Conservation (phyloP, 768 basidiomycete species). For the Amanita phalloides region DNA sequence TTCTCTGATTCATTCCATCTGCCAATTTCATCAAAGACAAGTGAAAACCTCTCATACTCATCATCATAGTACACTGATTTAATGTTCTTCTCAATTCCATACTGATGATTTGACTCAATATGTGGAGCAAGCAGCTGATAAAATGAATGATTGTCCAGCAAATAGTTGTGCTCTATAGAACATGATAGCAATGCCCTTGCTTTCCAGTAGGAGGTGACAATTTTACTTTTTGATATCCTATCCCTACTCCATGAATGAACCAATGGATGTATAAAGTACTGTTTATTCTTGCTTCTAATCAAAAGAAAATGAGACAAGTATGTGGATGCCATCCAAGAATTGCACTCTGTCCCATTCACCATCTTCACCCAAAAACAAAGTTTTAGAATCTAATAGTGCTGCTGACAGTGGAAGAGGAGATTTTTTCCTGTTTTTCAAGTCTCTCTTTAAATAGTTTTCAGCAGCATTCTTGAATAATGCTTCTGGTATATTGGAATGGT, state of each 20-base stretch:
- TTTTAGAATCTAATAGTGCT: neutral
- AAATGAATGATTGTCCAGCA: neutral
- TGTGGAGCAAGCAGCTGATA: constrained; percentile 4
- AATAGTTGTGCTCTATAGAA: neutral
- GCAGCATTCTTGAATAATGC: constrained; percentile 1
- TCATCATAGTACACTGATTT: neutral
- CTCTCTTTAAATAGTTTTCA: neutral
- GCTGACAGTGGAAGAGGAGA: neutral
- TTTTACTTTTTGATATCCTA: neutral
- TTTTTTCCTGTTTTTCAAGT: neutral
- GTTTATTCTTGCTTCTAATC: constrained; percentile 2
- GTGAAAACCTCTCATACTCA: too few species aligned
- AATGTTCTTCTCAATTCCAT: neutral
- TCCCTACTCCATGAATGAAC: constrained; percentile 5
- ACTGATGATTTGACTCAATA: neutral
- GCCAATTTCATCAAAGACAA: too few species aligned
- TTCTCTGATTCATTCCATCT: too few species aligned
- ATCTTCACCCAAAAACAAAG: neutral
- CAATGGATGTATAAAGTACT: constrained; percentile 8
- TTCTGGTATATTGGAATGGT: neutral
- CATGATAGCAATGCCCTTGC: neutral
- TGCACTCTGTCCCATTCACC: constrained; percentile 7
- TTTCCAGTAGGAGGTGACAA: neutral
- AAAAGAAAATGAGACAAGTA: constrained; percentile 10
- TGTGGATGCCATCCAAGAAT: constrained; percentile 9